These are phyloP conservation scores for Quercus gilva DNA, from an alignment of 306 rosid genomes.

Conservation along the genomic window DNA sequence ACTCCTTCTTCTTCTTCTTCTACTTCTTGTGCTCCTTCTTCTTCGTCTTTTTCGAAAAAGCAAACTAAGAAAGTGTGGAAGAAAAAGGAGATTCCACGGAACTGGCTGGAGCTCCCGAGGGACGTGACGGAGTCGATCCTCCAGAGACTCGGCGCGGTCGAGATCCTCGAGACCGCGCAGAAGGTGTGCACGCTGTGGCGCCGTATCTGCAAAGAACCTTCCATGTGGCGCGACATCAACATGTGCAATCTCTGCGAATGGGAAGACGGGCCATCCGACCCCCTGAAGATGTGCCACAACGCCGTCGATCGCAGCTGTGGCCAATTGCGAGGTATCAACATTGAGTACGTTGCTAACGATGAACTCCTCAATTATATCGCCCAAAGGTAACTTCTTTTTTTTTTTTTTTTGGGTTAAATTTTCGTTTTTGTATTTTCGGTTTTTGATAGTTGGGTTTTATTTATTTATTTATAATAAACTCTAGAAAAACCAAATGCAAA, in stretches of 20 bases:
- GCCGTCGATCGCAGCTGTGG: slow-evolving; percentile 40
- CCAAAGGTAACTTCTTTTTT: slow-evolving; percentile 28
- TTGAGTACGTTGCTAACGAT: background rate
- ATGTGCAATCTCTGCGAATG: slow-evolving; percentile 34
- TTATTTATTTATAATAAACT: too few relatives aligned
- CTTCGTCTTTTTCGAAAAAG: too few relatives aligned
- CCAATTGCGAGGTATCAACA: slow-evolving; percentile 26
- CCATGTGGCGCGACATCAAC: slow-evolving; percentile 47
- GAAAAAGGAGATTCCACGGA: background rate
- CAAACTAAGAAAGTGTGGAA: too few relatives aligned
- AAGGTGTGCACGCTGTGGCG: slow-evolving; percentile 57
- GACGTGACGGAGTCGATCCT: slow-evolving; percentile 48
- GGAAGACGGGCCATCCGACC: slow-evolving; percentile 2
- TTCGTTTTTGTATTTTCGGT: background rate
- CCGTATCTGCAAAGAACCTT: slow-evolving; percentile 47
- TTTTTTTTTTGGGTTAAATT: too few relatives aligned
- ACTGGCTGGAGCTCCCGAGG: slow-evolving; percentile 59
- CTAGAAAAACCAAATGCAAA: too few relatives aligned
- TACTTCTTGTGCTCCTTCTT: too few relatives aligned
- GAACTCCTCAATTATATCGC: slow-evolving; percentile 24
- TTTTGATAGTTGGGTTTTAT: too few relatives aligned
- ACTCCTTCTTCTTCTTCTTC: too few relatives aligned
- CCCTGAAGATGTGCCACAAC: too few relatives aligned
- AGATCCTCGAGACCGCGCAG: slow-evolving; percentile 34
- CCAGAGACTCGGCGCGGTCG: slow-evolving; percentile 36